Evolutionary conservation across 2,329 filamentous ascomycete species (phyloP).

Genomic region (Aspergillus cejpii): DNA sequence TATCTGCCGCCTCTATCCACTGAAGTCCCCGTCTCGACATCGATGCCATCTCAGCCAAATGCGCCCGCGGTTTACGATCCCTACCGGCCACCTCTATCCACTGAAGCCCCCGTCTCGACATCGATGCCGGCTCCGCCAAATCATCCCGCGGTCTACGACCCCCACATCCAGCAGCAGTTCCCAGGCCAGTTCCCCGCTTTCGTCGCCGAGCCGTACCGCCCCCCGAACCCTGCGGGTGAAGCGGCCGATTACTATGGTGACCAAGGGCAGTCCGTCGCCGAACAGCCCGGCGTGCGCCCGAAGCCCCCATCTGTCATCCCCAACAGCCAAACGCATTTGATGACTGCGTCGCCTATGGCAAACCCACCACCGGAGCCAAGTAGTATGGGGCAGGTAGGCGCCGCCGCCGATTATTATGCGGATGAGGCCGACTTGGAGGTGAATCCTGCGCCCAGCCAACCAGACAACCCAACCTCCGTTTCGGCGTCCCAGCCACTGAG

Average conservation of each 20-base stretch:
- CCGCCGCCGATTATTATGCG: constrained; percentile 54
- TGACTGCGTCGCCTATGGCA: constrained; percentile 45
- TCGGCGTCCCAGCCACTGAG: constrained; percentile 21
- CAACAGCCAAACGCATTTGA: constrained; percentile 51
- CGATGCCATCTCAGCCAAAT: constrained; percentile 19
- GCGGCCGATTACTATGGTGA: constrained; percentile 59
- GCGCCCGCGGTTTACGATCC: constrained; percentile 36
- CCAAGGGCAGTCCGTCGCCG: constrained; percentile 53
- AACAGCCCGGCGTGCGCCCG: constrained; percentile 55
- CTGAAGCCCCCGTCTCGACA: constrained; percentile 20
- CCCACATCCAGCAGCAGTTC: constrained; percentile 52
- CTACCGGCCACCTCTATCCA: constrained; percentile 31
- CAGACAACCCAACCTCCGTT: constrained; percentile 11
- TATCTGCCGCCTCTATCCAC: constrained; percentile 19
- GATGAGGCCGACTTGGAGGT: constrained; percentile 20
- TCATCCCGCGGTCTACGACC: constrained; percentile 33
- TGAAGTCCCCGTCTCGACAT: constrained; percentile 19
- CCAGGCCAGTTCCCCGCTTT: constrained; percentile 50
- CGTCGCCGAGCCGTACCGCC: constrained; percentile 43
- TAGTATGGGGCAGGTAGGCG: constrained; percentile 37
- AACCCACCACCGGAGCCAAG: constrained; percentile 56
- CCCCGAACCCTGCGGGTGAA: constrained; percentile 45
- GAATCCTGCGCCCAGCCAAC: constrained; percentile 6
- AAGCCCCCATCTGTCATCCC: constrained; percentile 49
- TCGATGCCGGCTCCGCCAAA: constrained; percentile 19